phyloP scores from a whole-genome alignment of 345 rosid species.

The Populus tremula region DNA sequence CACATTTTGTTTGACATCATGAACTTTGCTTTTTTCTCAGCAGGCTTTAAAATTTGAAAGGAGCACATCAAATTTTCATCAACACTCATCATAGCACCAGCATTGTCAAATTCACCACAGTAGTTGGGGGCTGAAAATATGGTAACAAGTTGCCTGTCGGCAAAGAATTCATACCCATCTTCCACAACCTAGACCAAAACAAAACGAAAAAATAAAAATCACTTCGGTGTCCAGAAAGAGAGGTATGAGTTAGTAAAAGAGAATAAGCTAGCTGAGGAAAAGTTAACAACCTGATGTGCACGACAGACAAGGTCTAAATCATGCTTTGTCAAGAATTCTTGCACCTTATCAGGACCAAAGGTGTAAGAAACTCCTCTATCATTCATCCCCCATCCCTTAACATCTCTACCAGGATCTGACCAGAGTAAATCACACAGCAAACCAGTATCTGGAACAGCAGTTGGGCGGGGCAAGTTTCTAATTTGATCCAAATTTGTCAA shows the following conservation, averaged over 20 bases:
- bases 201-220: background rate
- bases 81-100: slow-evolving; percentile 96
- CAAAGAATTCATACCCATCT: slow-evolving; percentile 98
- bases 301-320: slow-evolving; percentile 89
- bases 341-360: slow-evolving; percentile 76
- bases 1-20: slow-evolving; percentile 61
- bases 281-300: slow-evolving; percentile 71
- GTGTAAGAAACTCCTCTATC: slow-evolving; percentile 83
- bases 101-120: slow-evolving; percentile 97
- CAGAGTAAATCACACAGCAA: slow-evolving; percentile 83
- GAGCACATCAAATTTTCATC: slow-evolving; percentile 89
- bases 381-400: slow-evolving; percentile 84
- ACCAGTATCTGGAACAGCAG: slow-evolving; percentile 68
- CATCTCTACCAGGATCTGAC: slow-evolving; percentile 87
- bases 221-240: slow-evolving; percentile 8
- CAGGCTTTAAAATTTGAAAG: slow-evolving; percentile 92
- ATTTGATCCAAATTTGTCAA: slow-evolving; percentile 67
- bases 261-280: background rate
- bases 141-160: slow-evolving; percentile 86
- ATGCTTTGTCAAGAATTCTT: slow-evolving; percentile 66
- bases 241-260: background rate
- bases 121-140: slow-evolving; percentile 94
- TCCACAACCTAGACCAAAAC: slow-evolving; percentile 69
- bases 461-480: slow-evolving; percentile 64
- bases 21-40: slow-evolving; percentile 41